Evolutionary conservation across 148 eudicot species (phyloP), one percentile per base, ranked within the genome.

Genomic region (Amaranthus palmeri): DNA sequence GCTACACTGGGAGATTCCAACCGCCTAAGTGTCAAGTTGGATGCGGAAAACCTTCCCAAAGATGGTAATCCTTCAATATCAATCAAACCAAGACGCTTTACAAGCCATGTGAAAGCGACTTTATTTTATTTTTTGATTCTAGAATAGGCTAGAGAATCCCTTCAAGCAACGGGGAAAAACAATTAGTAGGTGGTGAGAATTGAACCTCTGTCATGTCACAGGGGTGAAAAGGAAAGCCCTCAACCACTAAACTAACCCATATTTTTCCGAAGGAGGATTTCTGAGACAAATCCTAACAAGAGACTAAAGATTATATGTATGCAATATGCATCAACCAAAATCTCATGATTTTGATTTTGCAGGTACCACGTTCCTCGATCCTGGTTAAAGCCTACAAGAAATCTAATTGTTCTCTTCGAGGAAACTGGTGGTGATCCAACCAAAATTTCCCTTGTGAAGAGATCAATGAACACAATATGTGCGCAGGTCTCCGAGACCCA

Each of bases 351-450:
- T 57, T 65, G 52, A 74, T 70, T 48, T 17, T 70, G 67, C 72
- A 79, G 82, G 82, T 93, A 93, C 63, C 98, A 93, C 60, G 88
- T 93, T 56, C 98, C 98, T 18, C 86, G 97, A 53, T 88, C 98
- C 25, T 93, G 98, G 98, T 74, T 91, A 77, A 89, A 89, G 75
- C 90, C 93, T 4, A 84, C 82, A 17, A 76, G 83, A 43, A 93
- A 93, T 71, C 75, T 87, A 17, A n/a, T 93, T 69, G 95, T 93
- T 25, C 76, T 93, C 17, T 93, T 93, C 69, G 98, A 93, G 80
- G 98, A 93, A 77, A 88, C 86, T 53, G 96, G 98, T 52, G 98
- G 96, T 14, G 90, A 93, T 77, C 96, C 95, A 60, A 81, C 86
- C 46, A 86, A 65, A 65, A 85, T 93, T 68, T 66, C 86, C 54